Conservation (phyloP, 306 rosid species). For the Gastrolobium villosum region DNA sequence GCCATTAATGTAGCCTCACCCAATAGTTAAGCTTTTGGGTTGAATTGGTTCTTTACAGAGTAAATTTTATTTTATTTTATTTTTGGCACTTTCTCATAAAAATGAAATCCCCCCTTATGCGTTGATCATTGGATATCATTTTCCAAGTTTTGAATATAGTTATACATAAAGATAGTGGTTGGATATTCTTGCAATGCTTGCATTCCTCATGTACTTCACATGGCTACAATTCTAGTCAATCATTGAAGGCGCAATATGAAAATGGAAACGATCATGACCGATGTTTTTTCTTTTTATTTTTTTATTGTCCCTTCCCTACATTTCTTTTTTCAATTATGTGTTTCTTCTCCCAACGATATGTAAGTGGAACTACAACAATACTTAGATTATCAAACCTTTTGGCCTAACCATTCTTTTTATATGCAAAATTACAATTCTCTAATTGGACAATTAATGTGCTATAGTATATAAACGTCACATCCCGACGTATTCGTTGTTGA, state of each 20-base stretch:
- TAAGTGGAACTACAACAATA: slow-evolving; percentile 59
- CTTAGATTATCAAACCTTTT: slow-evolving; percentile 44
- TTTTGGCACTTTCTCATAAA: not conserved
- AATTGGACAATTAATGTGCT: slow-evolving; percentile 43
- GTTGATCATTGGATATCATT: slow-evolving; percentile 45
- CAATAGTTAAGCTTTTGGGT: too few species aligned
- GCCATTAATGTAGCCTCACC: too few species aligned
- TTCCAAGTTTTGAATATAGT: slow-evolving; percentile 38
- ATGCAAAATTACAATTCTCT: slow-evolving; percentile 49
- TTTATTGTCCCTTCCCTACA: slow-evolving; percentile 14
- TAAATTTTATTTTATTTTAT: not conserved
- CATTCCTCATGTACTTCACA: slow-evolving; percentile 60
- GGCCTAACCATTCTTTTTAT: slow-evolving; percentile 57
- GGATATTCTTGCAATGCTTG: slow-evolving; percentile 51
- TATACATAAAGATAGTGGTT: slow-evolving; percentile 30
- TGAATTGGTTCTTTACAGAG: too few species aligned
- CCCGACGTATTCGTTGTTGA: slow-evolving; percentile 54
- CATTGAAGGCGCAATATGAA: slow-evolving; percentile 60
- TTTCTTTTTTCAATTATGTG: slow-evolving; percentile 44
- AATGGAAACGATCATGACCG: slow-evolving; percentile 58
- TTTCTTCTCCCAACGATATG: slow-evolving; percentile 48
- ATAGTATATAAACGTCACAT: slow-evolving; percentile 48
- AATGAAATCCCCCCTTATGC: slow-evolving; percentile 23
- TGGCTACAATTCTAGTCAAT: slow-evolving; percentile 70
- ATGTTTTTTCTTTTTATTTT: slow-evolving; percentile 8